Conservation (phyloP, 768 basidiomycete species). For the Leccinum uliginosum region DNA sequence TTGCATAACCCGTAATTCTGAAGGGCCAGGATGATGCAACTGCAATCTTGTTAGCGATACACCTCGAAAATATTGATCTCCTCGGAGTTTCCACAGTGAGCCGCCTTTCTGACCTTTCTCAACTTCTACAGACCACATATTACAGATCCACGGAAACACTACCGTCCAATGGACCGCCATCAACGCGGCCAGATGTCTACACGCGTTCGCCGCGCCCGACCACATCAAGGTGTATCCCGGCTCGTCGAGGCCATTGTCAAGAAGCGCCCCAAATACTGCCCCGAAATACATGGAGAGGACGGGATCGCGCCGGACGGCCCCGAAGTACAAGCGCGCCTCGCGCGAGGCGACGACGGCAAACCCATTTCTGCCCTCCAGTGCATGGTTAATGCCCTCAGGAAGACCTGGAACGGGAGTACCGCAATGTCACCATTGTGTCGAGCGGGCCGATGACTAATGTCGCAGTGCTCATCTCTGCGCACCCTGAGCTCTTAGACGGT, state of each 20-base stretch:
- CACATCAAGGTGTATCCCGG: constrained; percentile 65
- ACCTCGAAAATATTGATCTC: constrained; percentile 60
- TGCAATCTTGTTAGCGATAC: constrained; percentile 73
- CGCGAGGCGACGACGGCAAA: constrained; percentile 38
- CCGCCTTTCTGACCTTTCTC: background rate
- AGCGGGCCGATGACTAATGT: constrained; percentile 86
- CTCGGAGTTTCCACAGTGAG: constrained; percentile 81
- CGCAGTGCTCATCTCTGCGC: constrained; percentile 57
- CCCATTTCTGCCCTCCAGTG: constrained; percentile 60
- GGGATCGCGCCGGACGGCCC: constrained; percentile 61
- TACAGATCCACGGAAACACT: constrained; percentile 80
- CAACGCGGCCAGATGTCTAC: constrained; percentile 75
- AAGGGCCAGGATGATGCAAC: constrained; percentile 90
- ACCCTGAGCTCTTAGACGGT: constrained; percentile 48
- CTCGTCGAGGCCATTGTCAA: constrained; percentile 63
- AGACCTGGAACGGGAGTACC: constrained; percentile 52
- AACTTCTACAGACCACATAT: background rate
- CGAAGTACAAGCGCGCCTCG: constrained; percentile 48
- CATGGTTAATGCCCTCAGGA: constrained; percentile 52
- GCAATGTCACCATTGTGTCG: constrained; percentile 66
- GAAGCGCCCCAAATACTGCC: constrained; percentile 51
- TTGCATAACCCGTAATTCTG: constrained; percentile 1
- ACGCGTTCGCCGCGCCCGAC: constrained; percentile 64
- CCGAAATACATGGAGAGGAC: constrained; percentile 78
- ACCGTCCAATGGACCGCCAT: constrained; percentile 52